phyloP scores from a whole-genome alignment of 148 eudicot genomes.

The Heliamphora exappendiculata region DNA sequence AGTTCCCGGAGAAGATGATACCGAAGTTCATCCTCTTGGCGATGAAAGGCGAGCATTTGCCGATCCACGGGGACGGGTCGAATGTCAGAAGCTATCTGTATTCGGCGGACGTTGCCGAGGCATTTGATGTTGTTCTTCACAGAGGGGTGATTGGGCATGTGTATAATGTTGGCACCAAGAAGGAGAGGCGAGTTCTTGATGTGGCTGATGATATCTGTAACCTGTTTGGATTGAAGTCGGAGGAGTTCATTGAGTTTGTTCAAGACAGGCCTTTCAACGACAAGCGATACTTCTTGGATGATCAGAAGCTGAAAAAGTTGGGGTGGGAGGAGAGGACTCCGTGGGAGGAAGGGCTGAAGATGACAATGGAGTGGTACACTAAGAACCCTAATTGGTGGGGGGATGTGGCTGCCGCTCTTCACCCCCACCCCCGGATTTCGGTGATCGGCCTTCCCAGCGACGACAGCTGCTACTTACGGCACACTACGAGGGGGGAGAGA shows the following conservation, averaged over 20 bases:
- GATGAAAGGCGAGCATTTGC: slow-evolving; percentile 13
- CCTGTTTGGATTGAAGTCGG: slow-evolving; percentile 2
- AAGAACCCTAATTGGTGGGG: slow-evolving; percentile 25
- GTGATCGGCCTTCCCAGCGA: background rate
- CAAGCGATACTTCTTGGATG: slow-evolving; percentile 19
- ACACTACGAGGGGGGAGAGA: background rate
- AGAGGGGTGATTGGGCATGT: slow-evolving; percentile 14
- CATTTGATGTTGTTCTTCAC: slow-evolving; percentile 11
- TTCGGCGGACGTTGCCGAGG: slow-evolving; percentile 14
- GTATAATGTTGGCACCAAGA: slow-evolving; percentile 18
- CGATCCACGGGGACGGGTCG: slow-evolving; percentile 16
- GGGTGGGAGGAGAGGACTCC: slow-evolving; percentile 15
- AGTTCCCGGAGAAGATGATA: slow-evolving; percentile 19
- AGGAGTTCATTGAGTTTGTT: slow-evolving; percentile 2
- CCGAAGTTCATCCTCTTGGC: slow-evolving; percentile 20
- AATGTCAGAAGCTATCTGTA: slow-evolving; percentile 14
- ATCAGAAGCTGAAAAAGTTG: slow-evolving; percentile 15
- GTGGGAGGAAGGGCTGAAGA: slow-evolving; percentile 18
- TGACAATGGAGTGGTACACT: slow-evolving; percentile 15
- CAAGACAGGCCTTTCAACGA: slow-evolving; percentile 22
- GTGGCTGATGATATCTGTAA: slow-evolving; percentile 11
- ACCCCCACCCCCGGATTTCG: slow-evolving; percentile 14
- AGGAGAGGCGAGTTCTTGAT: slow-evolving; percentile 16
- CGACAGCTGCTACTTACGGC: background rate
- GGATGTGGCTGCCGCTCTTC: slow-evolving; percentile 12